Conservation (phyloP, 306 rosid species). For the Comarum palustre region DNA sequence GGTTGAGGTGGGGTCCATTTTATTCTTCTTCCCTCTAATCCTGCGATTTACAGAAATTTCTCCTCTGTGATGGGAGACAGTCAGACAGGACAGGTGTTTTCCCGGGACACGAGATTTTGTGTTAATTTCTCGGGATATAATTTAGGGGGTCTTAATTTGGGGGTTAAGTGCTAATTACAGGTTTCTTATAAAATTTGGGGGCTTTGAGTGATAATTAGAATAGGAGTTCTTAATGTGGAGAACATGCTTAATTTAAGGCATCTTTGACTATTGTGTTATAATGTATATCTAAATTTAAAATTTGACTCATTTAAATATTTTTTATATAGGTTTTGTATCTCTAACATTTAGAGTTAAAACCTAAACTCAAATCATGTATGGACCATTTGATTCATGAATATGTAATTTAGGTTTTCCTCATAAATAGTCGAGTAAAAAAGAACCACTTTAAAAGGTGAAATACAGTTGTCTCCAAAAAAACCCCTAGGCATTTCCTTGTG, state of each 20-base stretch:
- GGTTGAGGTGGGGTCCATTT: slow-evolving; percentile 38
- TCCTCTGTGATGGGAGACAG: slow-evolving; percentile 8
- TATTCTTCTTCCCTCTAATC: neutral
- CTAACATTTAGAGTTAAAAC: too few species aligned
- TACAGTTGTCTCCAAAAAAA: too few species aligned
- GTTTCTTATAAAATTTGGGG: neutral
- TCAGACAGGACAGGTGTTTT: neutral
- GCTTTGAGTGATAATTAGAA: neutral
- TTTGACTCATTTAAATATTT: too few species aligned
- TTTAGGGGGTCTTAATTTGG: slow-evolving; percentile 3
- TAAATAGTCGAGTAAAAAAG: too few species aligned
- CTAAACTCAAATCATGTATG: too few species aligned
- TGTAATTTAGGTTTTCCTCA: too few species aligned
- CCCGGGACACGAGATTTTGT: neutral
- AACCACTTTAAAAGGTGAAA: too few species aligned
- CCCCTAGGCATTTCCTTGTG: too few species aligned
- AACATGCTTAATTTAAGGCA: neutral
- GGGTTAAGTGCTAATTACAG: neutral
- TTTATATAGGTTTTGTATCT: too few species aligned
- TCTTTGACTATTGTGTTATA: too few species aligned
- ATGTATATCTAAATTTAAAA: too few species aligned
- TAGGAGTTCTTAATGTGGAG: neutral
- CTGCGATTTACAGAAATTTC: slow-evolving; percentile 4
- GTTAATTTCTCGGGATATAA: neutral
- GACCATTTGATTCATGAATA: too few species aligned